Percentiles rank a stretch among this genome's conserved stretches.
Conservation (phyloP, 1,284 basidiomycete species). For the Wallemia hederae region DNA sequence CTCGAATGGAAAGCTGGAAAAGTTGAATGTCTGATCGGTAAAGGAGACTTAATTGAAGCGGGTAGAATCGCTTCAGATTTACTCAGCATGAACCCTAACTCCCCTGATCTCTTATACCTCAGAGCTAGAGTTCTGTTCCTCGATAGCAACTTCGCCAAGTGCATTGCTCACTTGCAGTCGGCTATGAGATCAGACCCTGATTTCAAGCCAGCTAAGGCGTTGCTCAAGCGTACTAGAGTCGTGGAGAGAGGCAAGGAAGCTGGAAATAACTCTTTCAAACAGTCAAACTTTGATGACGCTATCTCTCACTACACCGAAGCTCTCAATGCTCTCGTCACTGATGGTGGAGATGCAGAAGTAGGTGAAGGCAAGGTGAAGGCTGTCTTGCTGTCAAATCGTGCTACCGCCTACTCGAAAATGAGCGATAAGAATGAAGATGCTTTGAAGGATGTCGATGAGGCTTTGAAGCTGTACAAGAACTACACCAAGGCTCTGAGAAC, state of each 20-base stretch:
- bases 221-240: constrained; percentile 44
- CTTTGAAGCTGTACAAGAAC: constrained; percentile 30
- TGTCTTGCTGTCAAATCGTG: constrained; percentile 50
- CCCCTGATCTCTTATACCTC: constrained; percentile 50
- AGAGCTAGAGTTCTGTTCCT: constrained; percentile 53
- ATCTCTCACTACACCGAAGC: neutral
- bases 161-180: constrained; percentile 37
- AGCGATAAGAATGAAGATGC: constrained; percentile 31
- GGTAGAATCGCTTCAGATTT: constrained; percentile 27
- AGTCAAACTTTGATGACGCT: neutral
- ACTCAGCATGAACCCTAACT: constrained; percentile 35
- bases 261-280: neutral
- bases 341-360: constrained; percentile 31
- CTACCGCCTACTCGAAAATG: constrained; percentile 49
- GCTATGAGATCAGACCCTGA: constrained; percentile 56
- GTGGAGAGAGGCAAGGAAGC: constrained; percentile 17
- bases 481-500: constrained; percentile 65
- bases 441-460: constrained; percentile 35
- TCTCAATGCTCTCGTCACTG: constrained; percentile 18
- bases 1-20: constrained; percentile 39
- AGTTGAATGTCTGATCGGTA: constrained; percentile 35
- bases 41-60: constrained; percentile 23
- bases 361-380: constrained; percentile 46
- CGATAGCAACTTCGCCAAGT: constrained; percentile 35
- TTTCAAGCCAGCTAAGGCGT: constrained; percentile 32